Conservation (phyloP, 768 basidiomycete genomes). For the Crepidotus variabilis region DNA sequence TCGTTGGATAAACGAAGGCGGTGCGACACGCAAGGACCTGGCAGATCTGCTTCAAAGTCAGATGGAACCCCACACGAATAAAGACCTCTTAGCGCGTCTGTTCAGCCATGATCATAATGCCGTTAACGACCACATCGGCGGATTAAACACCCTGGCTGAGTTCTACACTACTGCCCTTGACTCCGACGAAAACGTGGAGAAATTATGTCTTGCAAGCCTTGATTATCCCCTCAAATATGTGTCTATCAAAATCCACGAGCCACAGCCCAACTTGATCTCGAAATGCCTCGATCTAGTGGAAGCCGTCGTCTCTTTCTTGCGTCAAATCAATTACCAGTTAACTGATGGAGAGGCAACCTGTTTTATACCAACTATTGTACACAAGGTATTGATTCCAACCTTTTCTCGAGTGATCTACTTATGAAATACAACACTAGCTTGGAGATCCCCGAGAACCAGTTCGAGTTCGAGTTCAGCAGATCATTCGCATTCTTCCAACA, state of each 20-base stretch:
- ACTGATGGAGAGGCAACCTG: constrained; percentile 84
- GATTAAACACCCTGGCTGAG: constrained; percentile 68
- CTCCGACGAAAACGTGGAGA: constrained; percentile 55
- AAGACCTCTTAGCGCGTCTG: constrained; percentile 69
- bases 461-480: constrained; percentile 73
- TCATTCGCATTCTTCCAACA: constrained; percentile 81
- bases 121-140: constrained; percentile 87
- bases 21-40: constrained; percentile 81
- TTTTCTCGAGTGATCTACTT: not conserved
- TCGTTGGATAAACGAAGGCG: constrained; percentile 84
- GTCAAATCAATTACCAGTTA: constrained; percentile 69
- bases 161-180: constrained; percentile 61
- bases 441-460: constrained; percentile 89
- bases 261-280: constrained; percentile 83
- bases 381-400: constrained; percentile 65
- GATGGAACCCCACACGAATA: constrained; percentile 83
- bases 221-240: constrained; percentile 93
- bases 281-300: constrained; percentile 89
- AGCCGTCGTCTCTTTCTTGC: constrained; percentile 71
- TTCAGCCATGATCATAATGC: constrained; percentile 97
- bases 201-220: constrained; percentile 77
- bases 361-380: constrained; percentile 85
- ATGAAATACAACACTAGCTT: constrained; percentile 40
- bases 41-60: constrained; percentile 83
- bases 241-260: constrained; percentile 85